Percentiles rank a stretch among this genome's conserved stretches.
These are phyloP conservation scores for Cyclaneusma minus DNA, from an alignment of 2,329 filamentous ascomycete species.

Conservation along the genomic window DNA sequence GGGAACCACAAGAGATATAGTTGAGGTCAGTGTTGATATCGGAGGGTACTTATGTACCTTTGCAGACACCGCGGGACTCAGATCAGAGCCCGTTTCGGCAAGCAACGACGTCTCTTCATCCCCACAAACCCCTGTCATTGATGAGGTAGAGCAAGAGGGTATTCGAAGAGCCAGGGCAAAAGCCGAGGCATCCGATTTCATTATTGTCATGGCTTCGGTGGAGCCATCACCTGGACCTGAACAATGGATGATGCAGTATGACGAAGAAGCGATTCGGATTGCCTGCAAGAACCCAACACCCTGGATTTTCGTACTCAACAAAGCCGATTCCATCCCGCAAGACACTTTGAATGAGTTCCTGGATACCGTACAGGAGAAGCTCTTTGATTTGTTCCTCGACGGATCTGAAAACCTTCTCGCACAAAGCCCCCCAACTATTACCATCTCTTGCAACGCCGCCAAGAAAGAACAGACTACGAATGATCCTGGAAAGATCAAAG, in stretches of 20 bases:
- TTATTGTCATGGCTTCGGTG: constrained; percentile 67
- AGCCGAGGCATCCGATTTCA: constrained; percentile 69
- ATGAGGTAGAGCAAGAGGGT: constrained; percentile 72
- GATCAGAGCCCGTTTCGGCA: constrained; percentile 25
- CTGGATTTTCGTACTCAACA: constrained; percentile 47
- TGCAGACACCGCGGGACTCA: constrained; percentile 84
- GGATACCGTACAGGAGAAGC: background rate
- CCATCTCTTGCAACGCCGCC: constrained; percentile 60
- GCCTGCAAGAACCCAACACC: constrained; percentile 31
- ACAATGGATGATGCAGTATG: constrained; percentile 31
- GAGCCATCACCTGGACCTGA: constrained; percentile 30
- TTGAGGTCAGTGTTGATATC: constrained; percentile 82
- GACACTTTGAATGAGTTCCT: constrained; percentile 23
- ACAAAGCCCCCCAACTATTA: constrained; percentile 28
- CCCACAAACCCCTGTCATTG: constrained; percentile 29
- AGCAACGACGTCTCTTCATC: constrained; percentile 7
- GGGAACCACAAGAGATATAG: constrained; percentile 84
- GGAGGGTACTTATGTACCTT: constrained; percentile 85
- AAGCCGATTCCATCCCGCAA: constrained; percentile 33
- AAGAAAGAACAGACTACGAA: constrained; percentile 12
- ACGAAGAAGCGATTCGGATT: constrained; percentile 37
- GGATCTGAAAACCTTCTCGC: no score
- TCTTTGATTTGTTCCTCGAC: no score
- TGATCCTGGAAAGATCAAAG: constrained; percentile 2
- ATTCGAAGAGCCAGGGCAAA: constrained; percentile 74